Conservation (phyloP, 2,329 filamentous ascomycete genomes). For the Clathrospora elynae region DNA sequence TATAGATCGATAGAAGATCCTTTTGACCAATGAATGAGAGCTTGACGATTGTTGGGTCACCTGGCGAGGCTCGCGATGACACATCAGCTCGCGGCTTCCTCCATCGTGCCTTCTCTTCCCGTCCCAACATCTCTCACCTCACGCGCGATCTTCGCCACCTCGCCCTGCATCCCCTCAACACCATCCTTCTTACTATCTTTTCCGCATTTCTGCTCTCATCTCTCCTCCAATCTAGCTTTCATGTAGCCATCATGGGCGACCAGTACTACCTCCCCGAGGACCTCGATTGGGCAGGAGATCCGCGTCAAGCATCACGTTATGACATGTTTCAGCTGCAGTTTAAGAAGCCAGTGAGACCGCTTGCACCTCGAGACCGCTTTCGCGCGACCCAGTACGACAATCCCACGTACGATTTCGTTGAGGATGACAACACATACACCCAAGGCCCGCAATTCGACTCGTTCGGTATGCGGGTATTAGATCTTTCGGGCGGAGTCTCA, state of each 20-base stretch:
- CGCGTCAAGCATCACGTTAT: constrained; percentile 15
- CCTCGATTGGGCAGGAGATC: constrained; percentile 7
- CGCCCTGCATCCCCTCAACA: not conserved
- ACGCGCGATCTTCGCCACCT: constrained; percentile 1
- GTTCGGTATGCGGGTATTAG: constrained; percentile 51
- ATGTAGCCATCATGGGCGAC: constrained; percentile 26
- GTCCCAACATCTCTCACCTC: constrained; percentile 11
- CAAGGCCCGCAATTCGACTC: constrained; percentile 48
- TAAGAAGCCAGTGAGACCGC: constrained; percentile 11
- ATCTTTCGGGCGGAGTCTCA: not conserved
- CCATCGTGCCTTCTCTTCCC: constrained; percentile 24
- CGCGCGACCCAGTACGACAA: constrained; percentile 23
- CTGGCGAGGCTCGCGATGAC: not conserved
- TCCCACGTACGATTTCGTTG: constrained; percentile 27
- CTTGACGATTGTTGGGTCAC: not conserved
- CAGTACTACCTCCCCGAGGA: constrained; percentile 16
- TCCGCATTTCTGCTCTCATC: not conserved
- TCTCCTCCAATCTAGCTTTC: not conserved
- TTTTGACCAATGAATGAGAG: no score
- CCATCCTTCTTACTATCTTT: not conserved
- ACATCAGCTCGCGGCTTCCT: constrained; percentile 27
- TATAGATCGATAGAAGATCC: no score
- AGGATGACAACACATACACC: constrained; percentile 31
- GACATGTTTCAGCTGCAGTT: constrained; percentile 21
- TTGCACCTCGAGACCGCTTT: constrained; percentile 32